Evolutionary conservation across 1,139 yeast species (phyloP).

Genomic region (Yamadazyma friedrichii): DNA sequence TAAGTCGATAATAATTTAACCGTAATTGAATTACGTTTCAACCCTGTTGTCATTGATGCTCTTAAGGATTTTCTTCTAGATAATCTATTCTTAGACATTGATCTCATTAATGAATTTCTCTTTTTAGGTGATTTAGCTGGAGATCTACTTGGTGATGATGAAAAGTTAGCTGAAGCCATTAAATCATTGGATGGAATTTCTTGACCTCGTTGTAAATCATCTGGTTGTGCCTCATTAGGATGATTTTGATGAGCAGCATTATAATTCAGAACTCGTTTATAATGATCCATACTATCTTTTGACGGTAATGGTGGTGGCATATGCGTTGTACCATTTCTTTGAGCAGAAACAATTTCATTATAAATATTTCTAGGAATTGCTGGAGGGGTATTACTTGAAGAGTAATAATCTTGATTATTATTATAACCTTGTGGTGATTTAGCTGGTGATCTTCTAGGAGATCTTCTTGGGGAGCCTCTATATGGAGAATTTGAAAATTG

Average conservation of each 20-base stretch:
- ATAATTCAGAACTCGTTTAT: constrained; percentile 16
- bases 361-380: constrained; percentile 47
- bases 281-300: constrained; percentile 29
- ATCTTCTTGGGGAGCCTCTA: constrained; percentile 22
- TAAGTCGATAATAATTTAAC: constrained; percentile 67
- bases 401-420: not conserved
- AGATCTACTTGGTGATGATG: constrained; percentile 12
- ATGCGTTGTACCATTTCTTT: constrained; percentile 25
- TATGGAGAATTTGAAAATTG: constrained; percentile 13
- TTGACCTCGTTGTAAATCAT: not conserved
- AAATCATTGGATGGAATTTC: constrained; percentile 15
- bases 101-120: constrained; percentile 32
- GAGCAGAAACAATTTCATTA: constrained; percentile 46
- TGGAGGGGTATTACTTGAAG: constrained; percentile 20
- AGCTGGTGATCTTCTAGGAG: constrained; percentile 24
- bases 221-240: not conserved
- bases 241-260: constrained; percentile 4
- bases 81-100: constrained; percentile 32
- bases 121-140: constrained; percentile 19
- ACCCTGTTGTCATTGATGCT: constrained; percentile 42
- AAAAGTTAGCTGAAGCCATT: constrained; percentile 32
- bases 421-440: constrained; percentile 13
- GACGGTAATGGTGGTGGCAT: constrained; percentile 45
- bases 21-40: constrained; percentile 69
- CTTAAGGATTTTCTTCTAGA: constrained; percentile 41